These are phyloP conservation scores for Trametes punicea DNA, from an alignment of 768 basidiomycete species.

Conservation along the genomic window DNA sequence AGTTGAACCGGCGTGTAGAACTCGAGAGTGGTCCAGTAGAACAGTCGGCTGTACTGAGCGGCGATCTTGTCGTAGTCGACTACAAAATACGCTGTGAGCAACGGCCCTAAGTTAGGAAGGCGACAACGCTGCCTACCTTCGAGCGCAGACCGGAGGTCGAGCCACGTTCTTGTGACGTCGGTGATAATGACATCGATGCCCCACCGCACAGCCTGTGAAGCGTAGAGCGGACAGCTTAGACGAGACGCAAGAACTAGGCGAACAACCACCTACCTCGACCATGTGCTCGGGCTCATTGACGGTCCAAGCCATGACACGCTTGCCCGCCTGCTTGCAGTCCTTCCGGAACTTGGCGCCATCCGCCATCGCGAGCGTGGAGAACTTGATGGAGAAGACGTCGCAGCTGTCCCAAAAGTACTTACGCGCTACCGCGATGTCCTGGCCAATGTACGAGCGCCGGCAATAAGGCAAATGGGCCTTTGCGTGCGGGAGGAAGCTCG, in stretches of 20 bases:
- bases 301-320: slow-evolving; percentile 93
- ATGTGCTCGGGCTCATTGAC: slow-evolving; percentile 87
- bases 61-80: slow-evolving; percentile 67
- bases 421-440: slow-evolving; percentile 65
- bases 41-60: slow-evolving; percentile 59
- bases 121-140: slow-evolving; percentile 13
- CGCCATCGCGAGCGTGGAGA: slow-evolving; percentile 61
- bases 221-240: slow-evolving; percentile 27
- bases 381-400: slow-evolving; percentile 83
- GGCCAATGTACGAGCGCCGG: slow-evolving; percentile 81
- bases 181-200: slow-evolving; percentile 46
- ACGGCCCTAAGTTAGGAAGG: background rate
- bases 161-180: slow-evolving; percentile 40
- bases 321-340: slow-evolving; percentile 76
- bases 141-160: slow-evolving; percentile 35
- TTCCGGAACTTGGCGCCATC: slow-evolving; percentile 79
- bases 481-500: slow-evolving; percentile 79
- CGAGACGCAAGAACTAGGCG: background rate
- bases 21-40: slow-evolving; percentile 67
- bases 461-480: slow-evolving; percentile 76
- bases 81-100: slow-evolving; percentile 26
- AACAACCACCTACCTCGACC: slow-evolving; percentile 65
- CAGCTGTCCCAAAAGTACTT: slow-evolving; percentile 89
- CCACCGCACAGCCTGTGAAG: slow-evolving; percentile 56
- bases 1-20: slow-evolving; percentile 53